These are phyloP conservation scores for Vicia villosa DNA, from an alignment of 306 rosid species.

Conservation along the genomic window DNA sequence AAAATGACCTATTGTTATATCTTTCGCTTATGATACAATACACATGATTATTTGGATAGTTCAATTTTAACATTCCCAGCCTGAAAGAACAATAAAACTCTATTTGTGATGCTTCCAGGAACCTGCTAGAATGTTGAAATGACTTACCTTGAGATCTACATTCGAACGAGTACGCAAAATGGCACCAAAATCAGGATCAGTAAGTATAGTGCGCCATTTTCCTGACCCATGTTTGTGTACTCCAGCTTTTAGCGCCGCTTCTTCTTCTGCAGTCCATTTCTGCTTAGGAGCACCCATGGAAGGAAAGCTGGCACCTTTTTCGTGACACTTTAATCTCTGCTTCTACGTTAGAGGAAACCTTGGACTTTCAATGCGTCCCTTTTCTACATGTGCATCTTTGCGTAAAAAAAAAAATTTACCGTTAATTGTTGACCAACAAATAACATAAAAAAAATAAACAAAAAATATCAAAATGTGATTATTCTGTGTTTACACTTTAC, in stretches of 20 bases:
- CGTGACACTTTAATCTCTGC: conserved; percentile 10
- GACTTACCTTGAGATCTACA: conserved; percentile 90
- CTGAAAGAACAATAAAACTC: conserved; percentile 24
- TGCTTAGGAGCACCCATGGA: conserved; percentile 98
- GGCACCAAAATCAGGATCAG: conserved; percentile 79
- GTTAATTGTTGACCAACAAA: conserved; percentile 32
- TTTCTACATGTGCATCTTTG: conserved; percentile 32
- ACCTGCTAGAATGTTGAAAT: conserved; percentile 10
- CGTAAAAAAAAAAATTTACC: conserved; percentile 4
- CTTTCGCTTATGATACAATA: conserved; percentile 30
- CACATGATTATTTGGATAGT: conserved; percentile 21
- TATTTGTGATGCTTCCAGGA: conserved; percentile 8
- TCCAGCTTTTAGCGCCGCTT: conserved; percentile 96
- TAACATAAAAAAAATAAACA: conserved; percentile 14
- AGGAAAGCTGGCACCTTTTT: conserved; percentile 35
- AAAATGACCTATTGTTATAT: conserved; percentile 1
- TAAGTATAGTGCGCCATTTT: conserved; percentile 95
- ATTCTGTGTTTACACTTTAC: not conserved
- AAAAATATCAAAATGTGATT: conserved; percentile 4
- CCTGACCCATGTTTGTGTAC: conserved; percentile 95
- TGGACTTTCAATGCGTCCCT: conserved; percentile 26
- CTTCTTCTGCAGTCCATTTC: conserved; percentile 97
- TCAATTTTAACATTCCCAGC: conserved; percentile 32
- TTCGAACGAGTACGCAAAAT: conserved; percentile 79
- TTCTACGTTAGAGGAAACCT: conserved; percentile 35